Base-by-base conservation (phyloP, 441 rosid genomes). In the Aleurites moluccanus region DNA sequence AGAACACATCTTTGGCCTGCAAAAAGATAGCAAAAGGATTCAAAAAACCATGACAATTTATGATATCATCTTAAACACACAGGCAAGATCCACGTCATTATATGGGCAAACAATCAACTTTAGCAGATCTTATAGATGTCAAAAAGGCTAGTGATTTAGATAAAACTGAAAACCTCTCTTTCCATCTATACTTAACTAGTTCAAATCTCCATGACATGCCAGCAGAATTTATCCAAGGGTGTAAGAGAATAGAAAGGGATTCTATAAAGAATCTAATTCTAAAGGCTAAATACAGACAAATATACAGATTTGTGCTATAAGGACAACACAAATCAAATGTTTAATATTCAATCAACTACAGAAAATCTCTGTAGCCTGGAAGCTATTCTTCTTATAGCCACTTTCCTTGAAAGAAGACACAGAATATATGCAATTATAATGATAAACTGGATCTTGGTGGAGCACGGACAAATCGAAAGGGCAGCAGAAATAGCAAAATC, bases 1-100 rank as follows among this genome's bases (percentile, higher is more conserved):
- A 94, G 93, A 72, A 92, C 90, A 72, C 97, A 94, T 86, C 94
- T 89, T 83, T 85, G 92, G 84, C 98, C 94, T 91, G 71, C 78
- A 80, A 60, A 44, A 53, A 7, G 14, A 64, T 11, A 62, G 64
- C 64, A 76, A 44, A 35, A 61, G 27, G 15, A 14, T 10, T n/a
- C 49, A 3, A 27, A 42, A 21, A 20, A 63, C 47, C 52, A 38
- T 18, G 63, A 23, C 15, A n/a, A 10, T 38, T 30, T 25, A 65
- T 25, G 9, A 50, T 47, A 14, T 25, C 28, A 28, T 13, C 63
- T 2, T 30, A 30, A 30, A 30, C 2, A 1, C 0, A 3, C 2
- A 30, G 2, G 33, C 3, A 30, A 30, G 33, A 30, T 30, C 33
- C 33, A 1, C 3, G 33, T 30, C 33, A 30, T 33, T 27, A 55